Conservation (phyloP, 2,329 filamentous ascomycete genomes). For the Tothia fuscella region DNA sequence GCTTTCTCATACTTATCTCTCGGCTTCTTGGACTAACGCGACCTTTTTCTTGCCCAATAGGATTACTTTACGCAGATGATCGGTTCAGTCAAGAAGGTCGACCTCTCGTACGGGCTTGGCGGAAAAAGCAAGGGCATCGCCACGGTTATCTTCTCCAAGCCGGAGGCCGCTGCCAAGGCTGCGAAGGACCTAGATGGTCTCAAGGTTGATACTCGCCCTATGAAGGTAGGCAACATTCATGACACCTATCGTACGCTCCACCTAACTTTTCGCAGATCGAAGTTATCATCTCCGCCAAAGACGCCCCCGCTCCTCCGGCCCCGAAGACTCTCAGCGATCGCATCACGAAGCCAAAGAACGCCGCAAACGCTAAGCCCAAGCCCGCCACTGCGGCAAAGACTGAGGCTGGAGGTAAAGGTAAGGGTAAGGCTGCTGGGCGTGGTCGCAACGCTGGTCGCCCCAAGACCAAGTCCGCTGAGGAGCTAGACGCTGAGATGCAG, state of each 20-base stretch:
- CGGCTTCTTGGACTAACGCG: constrained; percentile 51
- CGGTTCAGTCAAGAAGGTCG: constrained; percentile 80
- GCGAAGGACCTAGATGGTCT: constrained; percentile 76
- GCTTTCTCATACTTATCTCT: constrained; percentile 15
- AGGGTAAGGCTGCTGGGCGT: constrained; percentile 29
- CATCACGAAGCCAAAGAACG: constrained; percentile 49
- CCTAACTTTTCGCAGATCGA: constrained; percentile 53
- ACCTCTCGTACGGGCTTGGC: constrained; percentile 85
- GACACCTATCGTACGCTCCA: background rate
- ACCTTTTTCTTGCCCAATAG: constrained; percentile 51
- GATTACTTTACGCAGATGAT: constrained; percentile 89
- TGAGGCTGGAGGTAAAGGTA: constrained; percentile 35
- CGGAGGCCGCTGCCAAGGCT: constrained; percentile 74
- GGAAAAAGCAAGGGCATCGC: constrained; percentile 86
- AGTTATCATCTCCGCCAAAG: constrained; percentile 70
- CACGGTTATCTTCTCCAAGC: constrained; percentile 72
- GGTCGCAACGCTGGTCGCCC: constrained; percentile 26
- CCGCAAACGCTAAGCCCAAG: constrained; percentile 53
- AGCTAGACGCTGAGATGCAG: constrained; percentile 94
- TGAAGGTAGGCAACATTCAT: constrained; percentile 55
- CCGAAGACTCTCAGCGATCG: constrained; percentile 75
- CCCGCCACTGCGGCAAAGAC: constrained; percentile 53
- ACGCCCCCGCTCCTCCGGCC: constrained; percentile 53
- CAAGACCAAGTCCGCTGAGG: constrained; percentile 82
- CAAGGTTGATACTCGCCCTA: constrained; percentile 76